phyloP scores from a whole-genome alignment of 2,329 filamentous ascomycete species.

The Ampelomyces quisqualis region DNA sequence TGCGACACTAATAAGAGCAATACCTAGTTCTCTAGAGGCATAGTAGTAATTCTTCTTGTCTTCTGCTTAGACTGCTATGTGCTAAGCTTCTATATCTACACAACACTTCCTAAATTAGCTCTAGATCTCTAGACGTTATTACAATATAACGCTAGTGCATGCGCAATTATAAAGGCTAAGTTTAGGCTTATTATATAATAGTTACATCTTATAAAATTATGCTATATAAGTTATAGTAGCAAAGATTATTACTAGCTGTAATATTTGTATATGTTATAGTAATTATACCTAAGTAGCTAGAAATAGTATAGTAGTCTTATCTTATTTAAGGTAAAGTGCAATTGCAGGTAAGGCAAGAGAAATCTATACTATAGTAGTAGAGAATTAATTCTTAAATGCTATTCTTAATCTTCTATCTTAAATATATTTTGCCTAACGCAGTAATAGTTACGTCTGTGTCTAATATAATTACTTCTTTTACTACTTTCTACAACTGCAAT shows the following conservation, averaged over 20 bases:
- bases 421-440: neutral
- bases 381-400: neutral
- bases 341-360: no score
- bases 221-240: neutral
- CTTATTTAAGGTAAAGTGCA: no score
- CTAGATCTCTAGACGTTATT: neutral
- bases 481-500: neutral
- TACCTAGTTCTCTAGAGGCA: neutral
- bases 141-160: neutral
- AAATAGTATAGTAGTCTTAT: no score
- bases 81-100: neutral
- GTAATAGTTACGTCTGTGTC: neutral
- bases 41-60: neutral
- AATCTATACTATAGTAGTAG: neutral
- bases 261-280: neutral
- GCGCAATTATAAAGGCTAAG: neutral
- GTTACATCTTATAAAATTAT: no score
- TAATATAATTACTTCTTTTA: neutral
- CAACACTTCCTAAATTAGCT: neutral
- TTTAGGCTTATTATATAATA: neutral
- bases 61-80: neutral
- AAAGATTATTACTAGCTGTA: neutral
- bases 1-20: neutral
- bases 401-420: neutral
- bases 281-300: no score